Evolutionary conservation across 768 basidiomycete genomes (phyloP).

Genomic region (Sporobolomyces roseus): DNA sequence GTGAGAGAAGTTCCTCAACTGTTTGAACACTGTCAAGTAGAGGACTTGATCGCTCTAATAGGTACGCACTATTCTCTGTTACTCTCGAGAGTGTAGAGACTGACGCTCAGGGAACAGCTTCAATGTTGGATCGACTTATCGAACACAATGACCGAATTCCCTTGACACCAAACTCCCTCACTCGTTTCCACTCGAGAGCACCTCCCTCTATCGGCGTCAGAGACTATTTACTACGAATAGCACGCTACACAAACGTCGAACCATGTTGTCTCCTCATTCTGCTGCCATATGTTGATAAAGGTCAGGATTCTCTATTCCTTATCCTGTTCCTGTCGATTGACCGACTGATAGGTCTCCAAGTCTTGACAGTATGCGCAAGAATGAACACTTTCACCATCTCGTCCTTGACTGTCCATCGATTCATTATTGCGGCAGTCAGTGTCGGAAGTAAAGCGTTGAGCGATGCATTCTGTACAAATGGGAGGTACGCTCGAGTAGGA

Average conservation of each 20-base stretch:
- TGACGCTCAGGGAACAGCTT: slow-evolving; percentile 5
- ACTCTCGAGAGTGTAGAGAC: slow-evolving; percentile 14
- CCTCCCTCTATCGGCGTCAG: slow-evolving; percentile 80
- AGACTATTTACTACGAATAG: slow-evolving; percentile 90
- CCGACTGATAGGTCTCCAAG: slow-evolving; percentile 39
- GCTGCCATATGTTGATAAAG: slow-evolving; percentile 82
- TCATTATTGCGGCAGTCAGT: slow-evolving; percentile 87
- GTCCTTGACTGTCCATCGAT: slow-evolving; percentile 94
- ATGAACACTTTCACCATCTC: slow-evolving; percentile 85
- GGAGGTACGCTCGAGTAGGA: slow-evolving; percentile 91
- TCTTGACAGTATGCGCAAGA: slow-evolving; percentile 66
- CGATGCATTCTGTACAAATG: slow-evolving; percentile 92
- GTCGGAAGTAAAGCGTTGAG: slow-evolving; percentile 92
- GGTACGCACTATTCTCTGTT: slow-evolving; percentile 54
- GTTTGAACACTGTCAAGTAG: slow-evolving; percentile 79
- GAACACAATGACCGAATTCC: slow-evolving; percentile 94
- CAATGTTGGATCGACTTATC: slow-evolving; percentile 89
- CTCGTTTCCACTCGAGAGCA: slow-evolving; percentile 92
- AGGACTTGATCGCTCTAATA: slow-evolving; percentile 80
- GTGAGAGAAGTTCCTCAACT: slow-evolving; percentile 60
- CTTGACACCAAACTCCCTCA: slow-evolving; percentile 79
- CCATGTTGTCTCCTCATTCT: slow-evolving; percentile 75
- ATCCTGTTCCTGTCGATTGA: neutral
- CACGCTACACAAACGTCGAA: slow-evolving; percentile 93
- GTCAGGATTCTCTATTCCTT: slow-evolving; percentile 1